A percentile compares a stretch with the other conserved stretches of the same genome.
phyloP scores from a whole-genome alignment of 768 basidiomycete species.

The Leccinellum luteum region DNA sequence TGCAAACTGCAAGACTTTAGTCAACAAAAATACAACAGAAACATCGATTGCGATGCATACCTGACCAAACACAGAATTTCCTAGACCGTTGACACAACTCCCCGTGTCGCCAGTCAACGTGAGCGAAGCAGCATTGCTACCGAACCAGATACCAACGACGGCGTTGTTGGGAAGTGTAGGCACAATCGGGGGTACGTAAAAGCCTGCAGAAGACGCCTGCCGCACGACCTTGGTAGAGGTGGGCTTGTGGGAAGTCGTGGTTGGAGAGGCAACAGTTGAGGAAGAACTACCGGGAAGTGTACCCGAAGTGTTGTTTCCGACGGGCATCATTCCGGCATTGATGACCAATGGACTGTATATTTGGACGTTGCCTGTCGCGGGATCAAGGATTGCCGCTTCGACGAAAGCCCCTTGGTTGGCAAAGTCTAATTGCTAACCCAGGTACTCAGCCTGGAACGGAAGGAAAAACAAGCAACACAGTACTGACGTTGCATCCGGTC shows the following conservation, averaged over 20 bases:
- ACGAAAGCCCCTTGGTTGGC: conserved; percentile 25
- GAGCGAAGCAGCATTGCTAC: conserved; percentile 24
- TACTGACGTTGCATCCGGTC: conserved; percentile 28
- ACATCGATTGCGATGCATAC: background rate
- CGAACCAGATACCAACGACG: conserved; percentile 29
- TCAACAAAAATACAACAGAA: background rate
- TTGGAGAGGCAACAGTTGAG: background rate
- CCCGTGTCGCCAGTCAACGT: conserved; percentile 23
- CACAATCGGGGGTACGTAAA: conserved; percentile 19
- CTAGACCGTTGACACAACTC: conserved; percentile 24
- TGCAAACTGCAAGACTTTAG: conserved; percentile 16
- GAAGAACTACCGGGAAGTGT: background rate
- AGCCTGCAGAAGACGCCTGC: conserved; percentile 17
- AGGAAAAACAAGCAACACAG: background rate
- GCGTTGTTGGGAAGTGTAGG: conserved; percentile 25
- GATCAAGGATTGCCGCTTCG: conserved; percentile 30
- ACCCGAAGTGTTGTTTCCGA: conserved; percentile 4
- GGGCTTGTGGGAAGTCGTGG: background rate
- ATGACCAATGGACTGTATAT: conserved; percentile 31
- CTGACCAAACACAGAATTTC: conserved; percentile 25
- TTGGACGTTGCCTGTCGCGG: conserved; percentile 24
- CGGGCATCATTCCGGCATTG: conserved; percentile 25
- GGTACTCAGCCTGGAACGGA: background rate
- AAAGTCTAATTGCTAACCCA: conserved; percentile 27
- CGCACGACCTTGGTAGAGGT: conserved; percentile 2